phyloP scores from a whole-genome alignment of 495 filamentous ascomycete genomes.

The Apiosordaria backusii region DNA sequence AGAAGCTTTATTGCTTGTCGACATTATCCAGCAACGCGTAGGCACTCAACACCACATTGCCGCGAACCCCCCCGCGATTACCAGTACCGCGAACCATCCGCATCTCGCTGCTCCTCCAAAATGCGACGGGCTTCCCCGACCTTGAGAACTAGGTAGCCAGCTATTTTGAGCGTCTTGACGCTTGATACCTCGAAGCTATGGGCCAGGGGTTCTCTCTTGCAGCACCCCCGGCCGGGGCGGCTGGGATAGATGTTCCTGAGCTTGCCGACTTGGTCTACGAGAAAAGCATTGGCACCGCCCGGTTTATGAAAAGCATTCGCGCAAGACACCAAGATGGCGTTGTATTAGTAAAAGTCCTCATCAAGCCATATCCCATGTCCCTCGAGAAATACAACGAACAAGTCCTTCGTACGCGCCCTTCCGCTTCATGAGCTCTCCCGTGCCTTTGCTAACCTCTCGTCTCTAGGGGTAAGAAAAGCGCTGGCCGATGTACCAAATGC shows the following conservation, averaged over 20 bases:
- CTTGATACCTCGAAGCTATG: slow-evolving; percentile 53
- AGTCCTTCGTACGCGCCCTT: slow-evolving; percentile 60
- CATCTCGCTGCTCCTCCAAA: slow-evolving; percentile 2
- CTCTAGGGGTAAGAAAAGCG: slow-evolving; percentile 72
- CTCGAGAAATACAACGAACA: slow-evolving; percentile 71
- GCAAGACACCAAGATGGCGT: slow-evolving; percentile 85
- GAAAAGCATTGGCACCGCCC: slow-evolving; percentile 84
- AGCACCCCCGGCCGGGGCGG: slow-evolving; percentile 82
- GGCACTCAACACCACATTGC: background rate
- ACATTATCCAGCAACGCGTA: too few relatives aligned
- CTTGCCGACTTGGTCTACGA: slow-evolving; percentile 86
- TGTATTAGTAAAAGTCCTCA: slow-evolving; percentile 87
- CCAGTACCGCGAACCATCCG: background rate
- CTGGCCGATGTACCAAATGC: slow-evolving; percentile 87
- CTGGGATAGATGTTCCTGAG: slow-evolving; percentile 91
- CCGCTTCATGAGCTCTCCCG: background rate
- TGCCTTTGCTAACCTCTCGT: slow-evolving; percentile 17
- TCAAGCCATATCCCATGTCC: slow-evolving; percentile 82
- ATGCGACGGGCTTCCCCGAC: slow-evolving; percentile 8
- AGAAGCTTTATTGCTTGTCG: background rate
- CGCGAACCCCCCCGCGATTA: background rate
- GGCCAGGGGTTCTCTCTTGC: slow-evolving; percentile 95
- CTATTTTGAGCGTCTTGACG: background rate
- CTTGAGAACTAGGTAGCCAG: slow-evolving; percentile 17
- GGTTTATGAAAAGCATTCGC: slow-evolving; percentile 95